Percentiles rank a stretch among this genome's conserved stretches.
Conservation (phyloP, 2,329 filamentous ascomycete genomes). For the Calonectria naviculata region DNA sequence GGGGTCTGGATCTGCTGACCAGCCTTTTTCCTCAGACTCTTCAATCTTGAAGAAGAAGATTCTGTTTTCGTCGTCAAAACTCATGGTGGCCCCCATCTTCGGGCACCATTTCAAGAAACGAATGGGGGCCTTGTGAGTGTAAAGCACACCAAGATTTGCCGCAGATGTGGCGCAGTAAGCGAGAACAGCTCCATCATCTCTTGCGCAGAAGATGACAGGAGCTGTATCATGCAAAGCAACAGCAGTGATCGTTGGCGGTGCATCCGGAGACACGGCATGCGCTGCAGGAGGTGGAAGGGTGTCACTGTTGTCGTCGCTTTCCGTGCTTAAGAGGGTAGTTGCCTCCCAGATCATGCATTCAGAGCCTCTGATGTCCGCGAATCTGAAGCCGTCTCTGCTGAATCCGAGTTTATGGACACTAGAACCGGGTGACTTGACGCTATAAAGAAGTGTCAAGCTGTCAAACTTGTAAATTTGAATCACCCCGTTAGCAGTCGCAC, state of each 20-base stretch:
- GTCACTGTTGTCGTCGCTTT: slow-evolving; percentile 41
- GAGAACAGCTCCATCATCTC: slow-evolving; percentile 48
- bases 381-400: slow-evolving; percentile 41
- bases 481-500: slow-evolving; percentile 33
- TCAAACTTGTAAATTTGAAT: slow-evolving; percentile 44
- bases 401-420: slow-evolving; percentile 46
- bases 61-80: slow-evolving; percentile 41
- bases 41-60: slow-evolving; percentile 31
- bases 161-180: slow-evolving; percentile 37
- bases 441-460: slow-evolving; percentile 38
- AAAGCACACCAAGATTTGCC: slow-evolving; percentile 37
- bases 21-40: slow-evolving; percentile 18
- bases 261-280: slow-evolving; percentile 37
- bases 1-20: slow-evolving; percentile 14
- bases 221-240: slow-evolving; percentile 38
- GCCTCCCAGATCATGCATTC: slow-evolving; percentile 53
- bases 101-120: slow-evolving; percentile 41
- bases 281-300: slow-evolving; percentile 31
- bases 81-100: slow-evolving; percentile 35
- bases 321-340: slow-evolving; percentile 33
- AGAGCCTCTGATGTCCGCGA: slow-evolving; percentile 48
- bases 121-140: slow-evolving; percentile 42
- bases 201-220: slow-evolving; percentile 47
- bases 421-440: slow-evolving; percentile 25
- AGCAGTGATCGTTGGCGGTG: slow-evolving; percentile 42